These are phyloP conservation scores for Cadophora sp. DNA, from an alignment of 2,329 filamentous ascomycete species.

Conservation along the genomic window DNA sequence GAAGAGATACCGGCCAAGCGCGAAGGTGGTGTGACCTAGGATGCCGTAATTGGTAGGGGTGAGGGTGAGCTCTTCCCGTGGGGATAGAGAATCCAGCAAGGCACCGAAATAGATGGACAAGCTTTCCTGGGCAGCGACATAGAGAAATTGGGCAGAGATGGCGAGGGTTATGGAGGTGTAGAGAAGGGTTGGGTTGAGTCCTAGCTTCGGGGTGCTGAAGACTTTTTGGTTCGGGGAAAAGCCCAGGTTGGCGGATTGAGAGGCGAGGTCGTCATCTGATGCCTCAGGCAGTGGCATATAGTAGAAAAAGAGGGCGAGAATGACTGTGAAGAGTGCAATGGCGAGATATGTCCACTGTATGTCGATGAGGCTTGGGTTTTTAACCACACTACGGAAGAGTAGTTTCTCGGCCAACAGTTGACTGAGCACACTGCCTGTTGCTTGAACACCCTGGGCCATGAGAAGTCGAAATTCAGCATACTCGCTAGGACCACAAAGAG, in stretches of 20 bases:
- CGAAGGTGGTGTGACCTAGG: slow-evolving; percentile 75
- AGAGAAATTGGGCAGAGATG: slow-evolving; percentile 78
- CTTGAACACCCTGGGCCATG: slow-evolving; percentile 78
- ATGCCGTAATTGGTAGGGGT: slow-evolving; percentile 71
- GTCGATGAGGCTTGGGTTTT: slow-evolving; percentile 65
- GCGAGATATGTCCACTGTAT: slow-evolving; percentile 89
- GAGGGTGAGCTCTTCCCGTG: slow-evolving; percentile 50
- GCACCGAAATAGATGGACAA: slow-evolving; percentile 65
- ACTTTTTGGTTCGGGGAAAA: slow-evolving; percentile 34
- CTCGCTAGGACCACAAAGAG: slow-evolving; percentile 74
- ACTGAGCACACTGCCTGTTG: slow-evolving; percentile 74
- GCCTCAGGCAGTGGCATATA: slow-evolving; percentile 70
- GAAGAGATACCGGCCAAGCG: slow-evolving; percentile 74
- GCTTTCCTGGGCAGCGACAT: slow-evolving; percentile 76
- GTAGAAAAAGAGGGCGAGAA: slow-evolving; percentile 72
- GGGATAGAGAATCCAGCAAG: slow-evolving; percentile 54
- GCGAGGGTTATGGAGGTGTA: slow-evolving; percentile 67
- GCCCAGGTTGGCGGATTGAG: slow-evolving; percentile 47
- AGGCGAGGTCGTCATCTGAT: slow-evolving; percentile 58
- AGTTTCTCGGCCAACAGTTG: slow-evolving; percentile 75
- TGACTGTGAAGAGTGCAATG: slow-evolving; percentile 76
- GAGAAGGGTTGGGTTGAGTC: slow-evolving; percentile 49
- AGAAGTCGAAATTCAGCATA: slow-evolving; percentile 79
- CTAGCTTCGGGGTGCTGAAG: slow-evolving; percentile 15
- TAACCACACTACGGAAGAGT: slow-evolving; percentile 68